phyloP scores from a whole-genome alignment of 257 asterid genomes.

The Oldenlandia corymbosa region DNA sequence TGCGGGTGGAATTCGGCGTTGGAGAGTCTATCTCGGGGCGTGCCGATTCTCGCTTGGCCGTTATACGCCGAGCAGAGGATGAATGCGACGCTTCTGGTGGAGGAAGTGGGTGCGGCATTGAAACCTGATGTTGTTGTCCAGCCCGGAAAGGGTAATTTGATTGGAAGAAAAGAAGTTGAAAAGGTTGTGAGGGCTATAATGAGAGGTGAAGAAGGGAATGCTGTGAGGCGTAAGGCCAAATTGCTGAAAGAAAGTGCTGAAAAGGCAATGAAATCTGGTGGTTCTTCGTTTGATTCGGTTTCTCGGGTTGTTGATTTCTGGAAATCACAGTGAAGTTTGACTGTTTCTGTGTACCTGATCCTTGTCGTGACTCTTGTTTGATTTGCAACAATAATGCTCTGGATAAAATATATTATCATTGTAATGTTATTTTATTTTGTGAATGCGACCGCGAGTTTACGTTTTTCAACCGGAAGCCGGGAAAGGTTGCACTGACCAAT shows the following conservation, averaged over 20 bases:
- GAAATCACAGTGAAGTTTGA: constrained; percentile 5
- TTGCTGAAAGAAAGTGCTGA: constrained; percentile 30
- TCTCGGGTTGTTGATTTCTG: constrained; percentile 5
- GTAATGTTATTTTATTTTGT: no score
- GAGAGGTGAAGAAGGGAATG: constrained; percentile 32
- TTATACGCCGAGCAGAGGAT: constrained; percentile 45
- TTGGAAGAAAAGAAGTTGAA: constrained; percentile 27
- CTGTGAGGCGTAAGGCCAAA: constrained; percentile 17
- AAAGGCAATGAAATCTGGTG: constrained; percentile 21
- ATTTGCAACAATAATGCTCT: no score
- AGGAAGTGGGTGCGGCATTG: constrained; percentile 41
- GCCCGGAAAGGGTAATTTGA: constrained; percentile 3
- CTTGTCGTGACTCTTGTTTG: no score
- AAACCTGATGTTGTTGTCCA: constrained; percentile 10
- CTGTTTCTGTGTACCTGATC: no score
- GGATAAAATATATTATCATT: no score
- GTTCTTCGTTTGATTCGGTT: constrained; percentile 23
- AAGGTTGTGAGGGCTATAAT: constrained; percentile 33
- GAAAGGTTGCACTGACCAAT: no score
- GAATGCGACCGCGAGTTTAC: no score
- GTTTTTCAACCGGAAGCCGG: no score
- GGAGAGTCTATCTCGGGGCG: constrained; percentile 36
- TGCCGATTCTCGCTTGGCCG: constrained; percentile 56
- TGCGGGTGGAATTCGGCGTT: constrained; percentile 53
- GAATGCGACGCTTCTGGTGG: constrained; percentile 35